Evolutionary conservation across 441 rosid species (phyloP).

Genomic region (Cnidoscolus chayamansa): DNA sequence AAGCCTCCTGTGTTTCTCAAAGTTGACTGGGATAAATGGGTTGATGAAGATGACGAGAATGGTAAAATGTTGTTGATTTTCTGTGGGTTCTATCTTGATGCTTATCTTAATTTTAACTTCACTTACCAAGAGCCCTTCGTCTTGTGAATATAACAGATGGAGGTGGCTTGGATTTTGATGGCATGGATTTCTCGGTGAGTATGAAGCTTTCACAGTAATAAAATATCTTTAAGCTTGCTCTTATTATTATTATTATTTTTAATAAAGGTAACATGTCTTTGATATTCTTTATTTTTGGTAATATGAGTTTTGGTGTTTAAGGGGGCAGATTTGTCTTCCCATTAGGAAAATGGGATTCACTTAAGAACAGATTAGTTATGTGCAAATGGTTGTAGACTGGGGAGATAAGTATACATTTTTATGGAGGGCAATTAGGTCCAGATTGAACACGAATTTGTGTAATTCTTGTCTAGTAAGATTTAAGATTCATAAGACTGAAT

Average conservation of each 20-base stretch:
- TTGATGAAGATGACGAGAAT: conserved; percentile 57
- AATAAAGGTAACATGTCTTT: not conserved
- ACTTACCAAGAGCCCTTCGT: not conserved
- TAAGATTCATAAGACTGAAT: no score
- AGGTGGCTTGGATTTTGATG: conserved; percentile 14
- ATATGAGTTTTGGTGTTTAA: not conserved
- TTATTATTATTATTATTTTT: no score
- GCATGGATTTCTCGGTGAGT: conserved; percentile 23
- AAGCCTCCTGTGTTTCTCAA: conserved; percentile 52
- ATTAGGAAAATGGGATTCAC: not conserved
- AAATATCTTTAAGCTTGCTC: not conserved
- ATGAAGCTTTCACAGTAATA: not conserved
- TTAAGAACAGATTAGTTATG: not conserved
- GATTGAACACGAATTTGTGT: not conserved
- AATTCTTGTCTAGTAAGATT: no score
- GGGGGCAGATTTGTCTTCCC: not conserved
- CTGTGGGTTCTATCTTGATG: not conserved
- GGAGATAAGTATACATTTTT: not conserved
- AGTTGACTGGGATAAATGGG: conserved; percentile 75
- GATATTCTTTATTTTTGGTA: not conserved
- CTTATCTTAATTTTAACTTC: not conserved
- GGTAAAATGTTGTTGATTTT: not conserved
- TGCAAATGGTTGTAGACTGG: not conserved
- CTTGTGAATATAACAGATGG: not conserved
- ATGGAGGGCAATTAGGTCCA: not conserved